phyloP scores from a whole-genome alignment of 768 basidiomycete genomes.

The Lactarius psammicola region DNA sequence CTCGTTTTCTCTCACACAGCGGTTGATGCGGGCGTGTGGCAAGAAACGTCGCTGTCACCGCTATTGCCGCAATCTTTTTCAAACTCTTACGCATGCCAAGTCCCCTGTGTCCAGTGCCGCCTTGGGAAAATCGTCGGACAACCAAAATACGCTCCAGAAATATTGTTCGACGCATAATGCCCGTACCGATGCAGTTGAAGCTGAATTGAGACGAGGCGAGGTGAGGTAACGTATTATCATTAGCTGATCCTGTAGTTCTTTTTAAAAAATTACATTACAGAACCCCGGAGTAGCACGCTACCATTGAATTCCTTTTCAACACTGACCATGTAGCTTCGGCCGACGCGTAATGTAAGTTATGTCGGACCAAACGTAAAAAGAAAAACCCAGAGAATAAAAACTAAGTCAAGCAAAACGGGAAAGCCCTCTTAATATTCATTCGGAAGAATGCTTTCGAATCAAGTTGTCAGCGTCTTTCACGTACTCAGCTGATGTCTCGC shows the following conservation, averaged over 20 bases:
- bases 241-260: background rate
- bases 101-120: background rate
- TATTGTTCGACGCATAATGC: background rate
- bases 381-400: background rate
- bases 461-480: conserved; percentile 19
- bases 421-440: conserved; percentile 1
- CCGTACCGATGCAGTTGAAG: background rate
- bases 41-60: too few relatives aligned
- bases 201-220: too few relatives aligned
- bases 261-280: too few relatives aligned
- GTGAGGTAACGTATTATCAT: conserved; percentile 5
- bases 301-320: background rate
- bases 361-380: background rate
- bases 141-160: background rate
- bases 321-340: background rate
- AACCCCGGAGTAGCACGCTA: too few relatives aligned
- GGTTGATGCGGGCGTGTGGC: too few relatives aligned
- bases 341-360: background rate
- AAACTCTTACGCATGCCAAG: too few relatives aligned
- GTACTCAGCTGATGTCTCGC: conserved; percentile 21
- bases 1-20: too few relatives aligned
- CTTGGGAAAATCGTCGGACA: background rate
- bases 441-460: conserved; percentile 14
- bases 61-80: too few relatives aligned
- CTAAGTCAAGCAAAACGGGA: background rate